phyloP scores from a whole-genome alignment of 345 rosid species.

The Camelina laxa region DNA sequence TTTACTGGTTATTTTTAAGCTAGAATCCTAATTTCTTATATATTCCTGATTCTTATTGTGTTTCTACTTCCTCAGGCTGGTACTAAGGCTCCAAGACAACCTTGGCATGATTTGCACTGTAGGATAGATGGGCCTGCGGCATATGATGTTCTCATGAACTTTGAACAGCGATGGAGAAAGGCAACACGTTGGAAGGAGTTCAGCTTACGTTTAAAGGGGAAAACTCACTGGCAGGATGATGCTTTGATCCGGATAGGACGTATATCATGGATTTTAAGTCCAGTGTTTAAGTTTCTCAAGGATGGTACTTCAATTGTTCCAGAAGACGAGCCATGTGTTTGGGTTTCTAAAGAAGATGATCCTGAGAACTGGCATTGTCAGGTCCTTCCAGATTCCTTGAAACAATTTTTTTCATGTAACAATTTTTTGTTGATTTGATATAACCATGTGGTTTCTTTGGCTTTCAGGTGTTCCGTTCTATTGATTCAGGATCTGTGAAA shows the following conservation, averaged over 20 bases:
- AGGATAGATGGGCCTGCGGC: constrained; percentile 94
- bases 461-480: constrained; percentile 79
- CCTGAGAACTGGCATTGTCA: constrained; percentile 88
- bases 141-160: constrained; percentile 91
- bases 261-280: constrained; percentile 93
- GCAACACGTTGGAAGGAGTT: constrained; percentile 82
- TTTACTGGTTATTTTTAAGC: constrained; percentile 28
- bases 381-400: constrained; percentile 49
- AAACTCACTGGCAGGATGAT: constrained; percentile 79
- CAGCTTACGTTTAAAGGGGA: constrained; percentile 60
- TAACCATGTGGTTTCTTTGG: constrained; percentile 12
- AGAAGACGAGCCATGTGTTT: constrained; percentile 53
- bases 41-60: constrained; percentile 13
- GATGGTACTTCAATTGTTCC: constrained; percentile 60
- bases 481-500: constrained; percentile 79
- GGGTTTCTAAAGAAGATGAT: constrained; percentile 61
- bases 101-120: constrained; percentile 98
- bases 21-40: not conserved
- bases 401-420: not conserved
- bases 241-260: constrained; percentile 80
- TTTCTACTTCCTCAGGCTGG: constrained; percentile 52
- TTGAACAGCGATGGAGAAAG: constrained; percentile 96
- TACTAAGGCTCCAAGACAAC: constrained; percentile 86
- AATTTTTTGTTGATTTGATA: constrained; percentile 9
- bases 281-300: constrained; percentile 41